Conservation (phyloP, 2,329 filamentous ascomycete genomes). For the Huntiella savannae region DNA sequence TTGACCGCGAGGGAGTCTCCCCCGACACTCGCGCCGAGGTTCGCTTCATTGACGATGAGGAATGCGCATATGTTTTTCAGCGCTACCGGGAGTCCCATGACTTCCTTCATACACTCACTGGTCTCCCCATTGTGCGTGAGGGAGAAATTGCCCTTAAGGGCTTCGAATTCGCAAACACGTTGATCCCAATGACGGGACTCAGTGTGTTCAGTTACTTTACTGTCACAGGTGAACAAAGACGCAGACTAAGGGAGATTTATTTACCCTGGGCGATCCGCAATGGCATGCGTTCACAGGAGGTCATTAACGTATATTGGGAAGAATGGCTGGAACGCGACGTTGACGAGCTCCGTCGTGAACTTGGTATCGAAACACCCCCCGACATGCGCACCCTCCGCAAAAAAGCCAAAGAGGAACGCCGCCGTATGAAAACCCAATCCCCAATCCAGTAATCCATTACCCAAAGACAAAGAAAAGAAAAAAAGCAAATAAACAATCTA, state of each 20-base stretch:
- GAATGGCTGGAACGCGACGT: conserved; percentile 77
- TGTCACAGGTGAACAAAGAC: conserved; percentile 62
- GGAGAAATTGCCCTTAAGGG: conserved; percentile 95
- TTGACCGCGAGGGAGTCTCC: conserved; percentile 84
- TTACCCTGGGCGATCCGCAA: conserved; percentile 82
- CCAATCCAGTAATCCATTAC: conserved; percentile 68
- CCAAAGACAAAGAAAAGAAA: conserved; percentile 48
- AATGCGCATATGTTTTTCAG: conserved; percentile 98
- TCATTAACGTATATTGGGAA: conserved; percentile 98
- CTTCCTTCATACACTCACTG: conserved; percentile 90
- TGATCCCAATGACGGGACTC: conserved; percentile 86
- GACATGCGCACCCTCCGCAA: conserved; percentile 65
- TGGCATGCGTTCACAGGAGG: conserved; percentile 53
- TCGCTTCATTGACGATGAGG: conserved; percentile 80
- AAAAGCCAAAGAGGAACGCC: conserved; percentile 44
- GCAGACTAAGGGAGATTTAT: conserved; percentile 55
- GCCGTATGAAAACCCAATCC: conserved; percentile 26
- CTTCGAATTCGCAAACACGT: conserved; percentile 89
- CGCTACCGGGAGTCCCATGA: conserved; percentile 94
- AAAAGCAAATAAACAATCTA: conserved; percentile 18
- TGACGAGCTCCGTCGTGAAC: conserved; percentile 47
- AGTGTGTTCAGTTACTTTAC: conserved; percentile 73
- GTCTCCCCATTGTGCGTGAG: conserved; percentile 77
- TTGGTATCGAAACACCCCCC: conserved; percentile 76
- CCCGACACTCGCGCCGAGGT: conserved; percentile 73